Evolutionary conservation across 257 asterid genomes (phyloP), one percentile per base, ranked within the genome.

Genomic region (Salvia rosmarinus): DNA sequence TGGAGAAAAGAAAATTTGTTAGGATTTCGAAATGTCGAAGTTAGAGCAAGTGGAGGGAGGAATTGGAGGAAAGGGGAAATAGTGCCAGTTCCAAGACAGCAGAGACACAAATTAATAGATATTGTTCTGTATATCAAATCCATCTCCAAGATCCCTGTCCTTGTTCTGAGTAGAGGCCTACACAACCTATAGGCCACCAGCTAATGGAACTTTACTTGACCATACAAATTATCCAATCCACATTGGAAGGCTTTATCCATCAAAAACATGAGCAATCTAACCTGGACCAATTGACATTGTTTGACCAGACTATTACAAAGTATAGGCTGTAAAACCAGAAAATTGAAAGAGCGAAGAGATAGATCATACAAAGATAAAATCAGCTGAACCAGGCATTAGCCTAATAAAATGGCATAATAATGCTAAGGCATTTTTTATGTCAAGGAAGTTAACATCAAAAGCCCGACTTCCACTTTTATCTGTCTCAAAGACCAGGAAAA

Each of bases 291-390:
- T 34, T 60, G 58, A 34, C 34, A 60, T 44, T 43, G 39, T 73
- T 61, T 54, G 68, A 43, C 67, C 21, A 23, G 43, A 68, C 40
- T 52, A 72, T 21, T 67, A 20, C 74, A 25, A 13, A 57, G 12
- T 58, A 25, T 64, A 40, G 78, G 51, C 23, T 19, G 50, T 30
- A 30, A 56, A 60, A 46, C 21, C 6, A 58, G 19, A 3, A 9
- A 59, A 12, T 25, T 13, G 35, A 21, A 61, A 30, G 10, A 30
- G 23, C 12, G 50, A 51, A 55, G 42, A 12, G 51, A 68, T 17
- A 60, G 65, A 75, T 12, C 14, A 20, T 9, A 5, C 60, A 49
- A 66, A 16, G 64, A 43, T 14, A 34, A 23, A 49, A 66, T 67
- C 40, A 70, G 77, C 6, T 49, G 55, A 66, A 58, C 54, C 37